These are phyloP conservation scores for Crithidia bombi DNA, from an alignment of 208 protist species.

Conservation along the genomic window DNA sequence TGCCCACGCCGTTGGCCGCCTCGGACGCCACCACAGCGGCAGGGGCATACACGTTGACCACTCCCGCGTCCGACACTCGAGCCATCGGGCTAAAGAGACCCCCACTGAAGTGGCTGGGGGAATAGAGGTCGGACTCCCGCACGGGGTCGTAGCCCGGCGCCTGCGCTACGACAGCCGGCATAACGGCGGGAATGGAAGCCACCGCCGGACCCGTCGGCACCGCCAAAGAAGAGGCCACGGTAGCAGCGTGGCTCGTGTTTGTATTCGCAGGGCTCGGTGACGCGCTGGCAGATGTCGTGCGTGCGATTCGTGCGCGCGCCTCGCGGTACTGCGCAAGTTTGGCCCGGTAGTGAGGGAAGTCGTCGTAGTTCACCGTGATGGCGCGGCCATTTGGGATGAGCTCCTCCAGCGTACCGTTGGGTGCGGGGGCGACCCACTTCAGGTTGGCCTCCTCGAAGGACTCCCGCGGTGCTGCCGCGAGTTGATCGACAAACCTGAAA, in stretches of 20 bases:
- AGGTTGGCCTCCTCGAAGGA: constrained; percentile 59
- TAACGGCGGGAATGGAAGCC: constrained; percentile 3
- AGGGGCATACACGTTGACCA: constrained; percentile 36
- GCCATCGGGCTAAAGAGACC: constrained; percentile 63
- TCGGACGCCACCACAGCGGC: constrained; percentile 20
- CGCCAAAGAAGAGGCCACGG: background rate
- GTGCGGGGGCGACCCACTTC: constrained; percentile 64
- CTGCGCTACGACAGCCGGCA: constrained; percentile 30
- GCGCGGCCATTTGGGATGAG: constrained; percentile 63
- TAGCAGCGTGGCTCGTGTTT: background rate
- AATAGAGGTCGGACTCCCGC: constrained; percentile 50
- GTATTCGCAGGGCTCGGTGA: background rate
- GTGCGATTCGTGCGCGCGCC: constrained; percentile 18
- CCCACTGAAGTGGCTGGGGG: constrained; percentile 48
- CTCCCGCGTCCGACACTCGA: constrained; percentile 27
- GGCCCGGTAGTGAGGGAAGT: constrained; percentile 60
- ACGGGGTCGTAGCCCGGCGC: constrained; percentile 50
- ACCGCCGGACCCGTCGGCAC: constrained; percentile 8
- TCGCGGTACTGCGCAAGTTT: constrained; percentile 51
- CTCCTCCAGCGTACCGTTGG: constrained; percentile 63
- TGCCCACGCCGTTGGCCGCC: background rate
- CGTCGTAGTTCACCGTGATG: constrained; percentile 52
- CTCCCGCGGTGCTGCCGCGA: constrained; percentile 36
- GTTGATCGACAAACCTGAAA: constrained; percentile 64
- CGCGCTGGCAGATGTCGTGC: background rate